Conservation (phyloP, 345 rosid genomes). For the Streptanthus diversifolius region DNA sequence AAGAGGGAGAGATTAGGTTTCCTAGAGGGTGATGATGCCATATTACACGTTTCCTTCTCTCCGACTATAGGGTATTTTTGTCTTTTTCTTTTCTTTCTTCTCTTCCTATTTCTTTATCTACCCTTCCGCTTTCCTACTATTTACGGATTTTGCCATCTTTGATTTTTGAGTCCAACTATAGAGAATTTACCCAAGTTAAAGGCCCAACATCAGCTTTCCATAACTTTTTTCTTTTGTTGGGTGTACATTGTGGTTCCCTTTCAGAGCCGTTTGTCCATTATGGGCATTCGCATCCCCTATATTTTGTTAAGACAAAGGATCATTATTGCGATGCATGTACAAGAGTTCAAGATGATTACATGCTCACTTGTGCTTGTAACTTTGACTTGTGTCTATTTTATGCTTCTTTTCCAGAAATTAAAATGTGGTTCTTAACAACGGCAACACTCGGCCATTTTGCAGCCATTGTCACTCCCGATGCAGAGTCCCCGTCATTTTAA, state of each 20-base stretch:
- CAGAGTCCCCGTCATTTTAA: neutral
- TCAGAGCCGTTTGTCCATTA: neutral
- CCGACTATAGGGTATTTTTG: conserved; percentile 39
- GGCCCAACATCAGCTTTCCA: conserved; percentile 12
- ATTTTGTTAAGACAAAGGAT: neutral
- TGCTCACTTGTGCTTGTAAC: neutral
- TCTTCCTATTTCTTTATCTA: neutral
- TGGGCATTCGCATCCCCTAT: conserved; percentile 10
- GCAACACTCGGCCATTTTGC: neutral
- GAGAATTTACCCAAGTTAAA: neutral
- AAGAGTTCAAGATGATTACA: neutral
- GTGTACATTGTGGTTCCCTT: conserved; percentile 5
- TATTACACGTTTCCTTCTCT: conserved; percentile 22
- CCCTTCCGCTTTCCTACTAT: neutral
- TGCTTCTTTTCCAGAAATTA: neutral
- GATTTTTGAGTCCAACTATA: neutral
- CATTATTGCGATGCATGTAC: neutral
- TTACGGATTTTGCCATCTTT: conserved; percentile 9
- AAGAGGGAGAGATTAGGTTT: conserved; percentile 50
- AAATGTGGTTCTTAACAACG: neutral
- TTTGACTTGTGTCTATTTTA: neutral
- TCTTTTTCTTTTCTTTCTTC: conserved; percentile 24
- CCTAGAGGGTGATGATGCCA: conserved; percentile 33
- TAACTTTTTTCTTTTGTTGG: neutral
- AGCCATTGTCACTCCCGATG: conserved; percentile 20